Evolutionary conservation across 176 grass and related monocot species (phyloP).

Genomic region (Rhipidocladum racemiflorum): DNA sequence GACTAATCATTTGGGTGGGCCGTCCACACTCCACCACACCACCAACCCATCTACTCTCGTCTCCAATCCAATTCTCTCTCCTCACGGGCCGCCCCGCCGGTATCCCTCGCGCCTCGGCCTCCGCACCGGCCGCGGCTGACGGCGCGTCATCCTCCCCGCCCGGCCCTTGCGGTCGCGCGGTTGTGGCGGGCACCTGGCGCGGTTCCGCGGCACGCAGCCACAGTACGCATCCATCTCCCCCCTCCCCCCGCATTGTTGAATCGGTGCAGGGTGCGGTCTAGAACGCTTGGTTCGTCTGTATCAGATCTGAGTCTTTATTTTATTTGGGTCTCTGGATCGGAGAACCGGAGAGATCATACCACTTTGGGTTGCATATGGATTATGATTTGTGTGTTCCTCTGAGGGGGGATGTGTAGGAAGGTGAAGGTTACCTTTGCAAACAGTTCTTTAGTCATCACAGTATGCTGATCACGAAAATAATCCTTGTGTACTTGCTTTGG

Average conservation of each 20-base stretch:
- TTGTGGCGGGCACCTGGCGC: not conserved
- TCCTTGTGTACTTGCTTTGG: not conserved
- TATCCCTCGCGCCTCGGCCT: not conserved
- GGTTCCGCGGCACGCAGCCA: not conserved
- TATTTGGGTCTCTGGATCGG: not conserved
- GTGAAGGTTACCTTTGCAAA: not conserved
- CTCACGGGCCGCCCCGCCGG: not conserved
- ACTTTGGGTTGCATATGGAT: not conserved
- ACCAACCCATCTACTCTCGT: not conserved
- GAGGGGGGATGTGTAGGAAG: not conserved
- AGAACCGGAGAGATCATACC: not conserved
- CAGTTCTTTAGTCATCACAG: not conserved
- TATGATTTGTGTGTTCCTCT: not conserved
- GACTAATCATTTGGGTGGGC: no score
- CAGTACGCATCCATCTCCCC: not conserved
- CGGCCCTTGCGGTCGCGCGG: not conserved
- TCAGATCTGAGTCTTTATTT: not conserved
- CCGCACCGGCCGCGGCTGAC: not conserved
- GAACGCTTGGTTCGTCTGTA: not conserved
- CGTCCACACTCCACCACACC: no score
- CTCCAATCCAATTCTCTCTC: not conserved
- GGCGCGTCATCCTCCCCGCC: not conserved
- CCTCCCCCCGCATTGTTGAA: no score
- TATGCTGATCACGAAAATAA: not conserved
- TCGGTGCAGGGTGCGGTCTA: not conserved